A percentile compares a stretch with the other conserved stretches of the same genome.
Conservation (phyloP, 495 filamentous ascomycete genomes). For the Evansstolkia leycettana region DNA sequence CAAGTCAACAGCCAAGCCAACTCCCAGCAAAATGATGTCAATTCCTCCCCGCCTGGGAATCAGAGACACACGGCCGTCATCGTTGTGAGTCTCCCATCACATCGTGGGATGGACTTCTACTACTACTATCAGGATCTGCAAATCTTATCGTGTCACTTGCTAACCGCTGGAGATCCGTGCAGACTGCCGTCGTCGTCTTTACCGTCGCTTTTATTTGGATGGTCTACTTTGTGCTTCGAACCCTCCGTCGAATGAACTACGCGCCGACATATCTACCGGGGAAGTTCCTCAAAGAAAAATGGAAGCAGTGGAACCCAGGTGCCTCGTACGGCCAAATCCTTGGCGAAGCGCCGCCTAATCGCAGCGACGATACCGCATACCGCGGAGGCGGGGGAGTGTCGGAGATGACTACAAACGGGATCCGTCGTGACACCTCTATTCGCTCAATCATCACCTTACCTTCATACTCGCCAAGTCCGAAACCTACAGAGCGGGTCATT, state of each 20-base stretch:
- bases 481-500: constrained; percentile 71
- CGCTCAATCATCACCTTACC: constrained; percentile 90
- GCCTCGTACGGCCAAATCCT: constrained; percentile 28
- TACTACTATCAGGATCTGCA: too few relatives aligned
- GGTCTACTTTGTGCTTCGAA: constrained; percentile 33
- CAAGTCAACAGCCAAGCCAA: too few relatives aligned
- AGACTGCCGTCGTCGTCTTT: constrained; percentile 26
- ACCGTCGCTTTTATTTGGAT: constrained; percentile 27
- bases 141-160: too few relatives aligned
- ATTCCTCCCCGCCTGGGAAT: too few relatives aligned
- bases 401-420: constrained; percentile 27
- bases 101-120: too few relatives aligned
- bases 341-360: constrained; percentile 13
- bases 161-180: too few relatives aligned
- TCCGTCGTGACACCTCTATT: constrained; percentile 76
- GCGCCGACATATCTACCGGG: constrained; percentile 48
- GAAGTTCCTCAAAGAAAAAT: constrained; percentile 42
- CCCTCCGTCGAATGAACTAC: constrained; percentile 33
- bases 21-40: too few relatives aligned
- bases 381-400: constrained; percentile 8
- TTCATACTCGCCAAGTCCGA: constrained; percentile 56
- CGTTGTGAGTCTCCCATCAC: too few relatives aligned
- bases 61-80: too few relatives aligned
- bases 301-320: constrained; percentile 46
- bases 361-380: constrained; percentile 13